Evolutionary conservation across 805 yeast species (phyloP), one percentile per base, ranked within the genome.

Genomic region (Kazachstania taianensis): DNA sequence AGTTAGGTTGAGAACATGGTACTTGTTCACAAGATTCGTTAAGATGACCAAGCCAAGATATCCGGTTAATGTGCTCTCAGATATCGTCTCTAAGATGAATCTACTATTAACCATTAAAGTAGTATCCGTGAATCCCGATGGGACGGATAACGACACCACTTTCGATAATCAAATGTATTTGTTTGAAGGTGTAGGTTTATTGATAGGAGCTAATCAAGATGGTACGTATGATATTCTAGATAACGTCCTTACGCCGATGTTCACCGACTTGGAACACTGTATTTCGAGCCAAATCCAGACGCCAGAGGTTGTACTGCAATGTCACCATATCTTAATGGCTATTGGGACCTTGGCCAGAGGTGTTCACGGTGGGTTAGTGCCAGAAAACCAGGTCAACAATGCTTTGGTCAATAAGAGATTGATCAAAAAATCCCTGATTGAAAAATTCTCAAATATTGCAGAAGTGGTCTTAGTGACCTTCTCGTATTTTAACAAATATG

Each of bases 331-430:
- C 23, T 61, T 92, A 33, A 74, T 84, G 75, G 87, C 96, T 0
- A 73, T 89, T 30, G 96, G 96, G 30, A 84, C 96, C 0, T 70
- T 87, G 50, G 80, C 86, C 3, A 74, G 92, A 53, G 97, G 97
- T 4, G 75, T 81, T 49, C 92, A 80, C 39, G 53, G 56, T 18
- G 63, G 63, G 6, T 34, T 59, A n/a, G 59, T 59, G n/a, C 62
- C 63, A 6, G 63, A 59, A 23, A 57, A 55, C 37, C 60, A 57
- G 43, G 61, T 57, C 18, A 59, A 57, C 36, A 70, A 69, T 34
- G 53, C 53, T 5, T 44, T 52, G 18, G 53, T 52, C 12, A 55
- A 48, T 35, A 50, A 51, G 33, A 54, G 50, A 35, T 41, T 55
- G 13, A 48, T 57, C 28, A 46, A 50, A 20, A 45, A 42, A 38